Evolutionary conservation across 2,329 filamentous ascomycete genomes (phyloP), one percentile per base, ranked within the genome.

Genomic region (Nemania sp.): DNA sequence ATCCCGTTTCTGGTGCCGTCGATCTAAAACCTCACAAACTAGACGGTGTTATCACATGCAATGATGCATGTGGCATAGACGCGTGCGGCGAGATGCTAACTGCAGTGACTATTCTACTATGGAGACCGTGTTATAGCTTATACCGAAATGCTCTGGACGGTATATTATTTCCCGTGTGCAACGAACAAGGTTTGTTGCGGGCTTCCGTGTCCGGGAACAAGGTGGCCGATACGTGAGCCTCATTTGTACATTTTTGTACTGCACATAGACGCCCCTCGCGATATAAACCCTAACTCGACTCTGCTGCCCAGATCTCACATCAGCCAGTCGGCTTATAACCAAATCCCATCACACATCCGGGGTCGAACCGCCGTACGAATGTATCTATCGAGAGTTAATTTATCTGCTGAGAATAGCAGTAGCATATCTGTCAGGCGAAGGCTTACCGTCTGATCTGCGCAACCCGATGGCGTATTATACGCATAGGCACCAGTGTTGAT

Each of bases 401-500:
- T 13, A 13, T 15, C 15, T 25, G 34, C 17, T 17, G 20, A 11
- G 4, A 25, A n/a, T 35, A 12, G 4, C 12, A 46, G 51, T 52
- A 2, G 13, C 12, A 51, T 7, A 1, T 35, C 39, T 43, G 29
- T 15, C 3, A 32, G 29, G 46, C 25, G 37, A 75, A 12, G 2
- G 46, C 80, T 74, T 65, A 83, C 80, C 50, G 83, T 87, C 74
- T 87, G 79, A 74, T 87, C 84, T 32, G 78, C 76, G 73, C 84
- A 87, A 2, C 84, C 84, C 3, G 73, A 71, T 0, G 84, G 84
- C 11, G 84, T 87, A 72, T 82, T 74, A 68, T 86, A 87, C 25
- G 74, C 74, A 68, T 87, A 87, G 13, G 81, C 82, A 0, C 85
- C 84, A 56, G 86, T 77, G 67, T 87, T 87, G 67, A 87, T 79